phyloP scores from a whole-genome alignment of 2,329 filamentous ascomycete genomes.

The Elsinoe perseae region DNA sequence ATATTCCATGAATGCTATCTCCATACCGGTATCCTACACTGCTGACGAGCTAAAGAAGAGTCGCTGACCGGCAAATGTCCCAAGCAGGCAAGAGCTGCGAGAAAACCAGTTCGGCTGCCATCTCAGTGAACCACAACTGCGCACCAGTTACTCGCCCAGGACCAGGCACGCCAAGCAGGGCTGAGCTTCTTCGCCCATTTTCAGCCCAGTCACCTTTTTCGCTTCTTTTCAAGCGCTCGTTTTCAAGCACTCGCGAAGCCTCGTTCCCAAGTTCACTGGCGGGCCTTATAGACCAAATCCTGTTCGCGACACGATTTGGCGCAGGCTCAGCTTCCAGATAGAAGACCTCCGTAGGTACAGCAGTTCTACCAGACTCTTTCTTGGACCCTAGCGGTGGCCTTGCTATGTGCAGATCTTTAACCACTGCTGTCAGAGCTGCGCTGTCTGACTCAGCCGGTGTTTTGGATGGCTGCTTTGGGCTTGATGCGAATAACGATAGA shows the following conservation, averaged over 20 bases:
- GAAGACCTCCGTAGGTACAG: background rate
- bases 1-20: too few relatives aligned
- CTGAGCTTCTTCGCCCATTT: background rate
- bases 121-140: background rate
- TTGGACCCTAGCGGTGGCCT: background rate
- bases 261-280: background rate
- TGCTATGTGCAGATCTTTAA: background rate
- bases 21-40: background rate
- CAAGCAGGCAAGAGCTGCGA: background rate
- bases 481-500: background rate
- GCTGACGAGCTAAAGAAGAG: background rate
- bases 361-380: too few relatives aligned
- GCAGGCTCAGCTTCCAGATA: background rate
- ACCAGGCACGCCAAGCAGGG: background rate
- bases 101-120: background rate
- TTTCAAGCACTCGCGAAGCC: conserved; percentile 5
- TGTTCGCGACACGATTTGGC: background rate
- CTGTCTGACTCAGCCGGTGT: background rate
- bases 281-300: background rate
- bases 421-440: background rate
- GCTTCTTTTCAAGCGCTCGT: background rate
- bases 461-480: background rate
- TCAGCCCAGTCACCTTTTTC: background rate
- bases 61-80: background rate
- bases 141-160: background rate